phyloP scores from a whole-genome alignment of 148 eudicot species.

The Arctostaphylos glauca region DNA sequence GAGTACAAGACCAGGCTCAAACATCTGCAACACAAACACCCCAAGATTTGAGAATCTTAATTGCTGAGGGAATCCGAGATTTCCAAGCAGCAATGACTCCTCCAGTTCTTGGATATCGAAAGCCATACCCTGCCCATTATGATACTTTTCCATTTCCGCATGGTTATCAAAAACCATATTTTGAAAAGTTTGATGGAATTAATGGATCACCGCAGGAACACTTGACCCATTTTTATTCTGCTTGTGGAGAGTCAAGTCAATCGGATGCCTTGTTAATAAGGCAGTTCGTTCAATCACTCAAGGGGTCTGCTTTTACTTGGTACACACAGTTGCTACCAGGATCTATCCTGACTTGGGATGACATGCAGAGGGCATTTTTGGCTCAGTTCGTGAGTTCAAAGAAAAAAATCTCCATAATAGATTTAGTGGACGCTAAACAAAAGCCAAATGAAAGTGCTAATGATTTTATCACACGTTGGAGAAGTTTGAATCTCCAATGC shows the following conservation, averaged over 20 bases:
- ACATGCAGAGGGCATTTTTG: neutral
- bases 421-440: neutral
- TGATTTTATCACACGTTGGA: neutral
- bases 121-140: neutral
- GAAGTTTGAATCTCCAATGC: neutral
- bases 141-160: neutral
- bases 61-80: neutral
- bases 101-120: neutral
- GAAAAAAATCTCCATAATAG: neutral
- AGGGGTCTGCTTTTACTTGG: neutral
- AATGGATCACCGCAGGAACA: constrained; percentile 7
- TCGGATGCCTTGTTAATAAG: neutral
- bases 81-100: neutral
- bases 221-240: constrained; percentile 5
- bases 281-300: neutral
- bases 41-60: neutral
- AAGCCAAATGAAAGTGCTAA: constrained; percentile 8
- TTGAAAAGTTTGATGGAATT: neutral
- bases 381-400: neutral
- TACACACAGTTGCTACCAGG: neutral
- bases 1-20: neutral
- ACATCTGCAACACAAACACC: no score
- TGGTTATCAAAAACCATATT: neutral
- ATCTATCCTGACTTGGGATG: neutral
- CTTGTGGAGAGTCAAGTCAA: constrained; percentile 5